phyloP scores from a whole-genome alignment of 805 yeast genomes.

The Kluyveromyces lactis region DNA sequence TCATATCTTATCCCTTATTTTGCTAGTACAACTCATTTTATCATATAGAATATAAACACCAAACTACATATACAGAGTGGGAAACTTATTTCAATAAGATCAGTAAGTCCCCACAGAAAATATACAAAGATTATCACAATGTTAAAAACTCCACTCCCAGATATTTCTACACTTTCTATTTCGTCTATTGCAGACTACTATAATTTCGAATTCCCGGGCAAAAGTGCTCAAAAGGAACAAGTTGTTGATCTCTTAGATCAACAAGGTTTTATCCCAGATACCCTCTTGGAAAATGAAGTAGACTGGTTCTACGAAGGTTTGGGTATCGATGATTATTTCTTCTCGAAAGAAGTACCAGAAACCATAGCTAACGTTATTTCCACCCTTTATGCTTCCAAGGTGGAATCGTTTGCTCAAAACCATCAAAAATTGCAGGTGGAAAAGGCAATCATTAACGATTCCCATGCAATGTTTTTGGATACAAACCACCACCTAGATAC shows the following conservation, averaged over 20 bases:
- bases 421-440: conserved; percentile 49
- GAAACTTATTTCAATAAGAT: too few relatives aligned
- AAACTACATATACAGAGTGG: too few relatives aligned
- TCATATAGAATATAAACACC: too few relatives aligned
- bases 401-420: conserved; percentile 68
- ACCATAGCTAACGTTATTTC: conserved; percentile 79
- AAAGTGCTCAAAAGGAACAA: conserved; percentile 67
- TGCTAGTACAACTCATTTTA: too few relatives aligned
- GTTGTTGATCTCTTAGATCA: conserved; percentile 77
- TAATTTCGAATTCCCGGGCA: conserved; percentile 68
- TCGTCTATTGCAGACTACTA: conserved; percentile 57
- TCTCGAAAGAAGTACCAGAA: conserved; percentile 74
- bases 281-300: conserved; percentile 76
- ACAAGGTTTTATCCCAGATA: conserved; percentile 84
- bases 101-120: too few relatives aligned
- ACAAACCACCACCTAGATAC: conserved; percentile 56
- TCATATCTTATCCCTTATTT: too few relatives aligned
- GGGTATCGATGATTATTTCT: conserved; percentile 89
- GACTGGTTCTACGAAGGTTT: conserved; percentile 80
- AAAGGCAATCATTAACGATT: conserved; percentile 69
- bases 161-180: conserved; percentile 34
- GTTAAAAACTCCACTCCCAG: conserved; percentile 20
- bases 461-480: conserved; percentile 88
- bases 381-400: conserved; percentile 85
- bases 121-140: too few relatives aligned